Base-by-base conservation (phyloP, 495 filamentous ascomycete genomes). In the Podospora fimiseda region DNA sequence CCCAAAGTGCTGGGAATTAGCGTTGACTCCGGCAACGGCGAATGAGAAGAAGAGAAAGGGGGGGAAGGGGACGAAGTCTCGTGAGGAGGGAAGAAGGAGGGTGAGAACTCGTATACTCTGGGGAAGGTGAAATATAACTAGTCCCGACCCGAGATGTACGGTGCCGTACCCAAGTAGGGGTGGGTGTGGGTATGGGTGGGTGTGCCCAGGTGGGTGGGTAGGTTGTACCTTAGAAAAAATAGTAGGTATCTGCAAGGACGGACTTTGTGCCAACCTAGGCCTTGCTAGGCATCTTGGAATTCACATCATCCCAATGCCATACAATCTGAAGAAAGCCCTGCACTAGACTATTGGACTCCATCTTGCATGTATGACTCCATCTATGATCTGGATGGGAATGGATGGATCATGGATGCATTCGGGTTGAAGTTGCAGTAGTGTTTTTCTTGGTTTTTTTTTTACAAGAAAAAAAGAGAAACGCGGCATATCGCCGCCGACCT, bases 1-100 rank as follows among this genome's bases (percentile, higher is more conserved):
- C 76, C 78, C 75, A 71, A 72, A 63, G 74, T 66, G 71, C 11
- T 67, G 72, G 79, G 79, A 72, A 80, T 77, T 77, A 77, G 72
- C 71, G 73, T 71, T 66, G 71, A 74, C 74, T 71, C 76, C 78
- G 72, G 64, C 63, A 69, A 62, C 74, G 68, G 68, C 68, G 64
- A 73, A 70, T 71, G 62, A 66, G 60, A 74, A 75, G 71, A 71
- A 73, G 70, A 72, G 72, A 75, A 73, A 48, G 71, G 63, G 63
- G 61, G 66, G 63, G 61, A 67, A 70, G 61, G 61, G 58, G 67
- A 73, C 61, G 66, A 69, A 64, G 63, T 57, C 61, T 73, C 70
- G 73, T 73, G 69, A 72, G 65, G 69, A 65, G 67, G n/a, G 65
- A 59, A 72, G 63, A 68, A 66, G 69, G 72, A 73, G 71, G 71